Base-by-base conservation (phyloP, 208 protist genomes). In the Crithidia fasciculata region DNA sequence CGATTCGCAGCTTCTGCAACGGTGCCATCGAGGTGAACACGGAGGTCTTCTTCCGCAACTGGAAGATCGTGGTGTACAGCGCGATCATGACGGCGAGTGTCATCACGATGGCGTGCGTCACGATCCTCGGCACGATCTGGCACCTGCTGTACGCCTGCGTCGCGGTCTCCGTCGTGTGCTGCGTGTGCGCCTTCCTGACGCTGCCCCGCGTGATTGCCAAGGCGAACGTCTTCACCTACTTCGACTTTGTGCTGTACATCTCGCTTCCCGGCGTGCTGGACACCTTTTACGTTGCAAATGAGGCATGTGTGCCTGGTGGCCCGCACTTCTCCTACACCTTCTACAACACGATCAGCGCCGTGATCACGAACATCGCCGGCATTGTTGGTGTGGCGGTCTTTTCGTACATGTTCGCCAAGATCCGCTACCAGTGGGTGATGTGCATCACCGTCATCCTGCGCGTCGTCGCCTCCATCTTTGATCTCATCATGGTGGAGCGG, bases 401-500 rank as follows among this genome's bases (percentile, higher is more conserved):
- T 70, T 66, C 69, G 39, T 81, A 86, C 63, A 69, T 85, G 41
- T 90, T 91, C 71, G 63, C 75, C 9, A 78, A 81, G 39, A 71
- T 71, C 43, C 81, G 66, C 72, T 92, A 89, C 59, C 86, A 83
- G 5, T 43, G 87, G 8, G 79, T 78, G 19, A 87, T 94, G 63
- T 64, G 81, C 49, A 53, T 87, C 16, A 85, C 86, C 7, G 88
- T 76, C 8, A 39, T 80, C 8, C 50, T 89, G 9, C 65, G 76
- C n/a, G 68, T 87, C 19, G 12, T 86, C 2, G 84, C 75, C 43
- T 82, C 73, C 16, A 50, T 91, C 56, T 86, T 92, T 65, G 89
- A 94, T 62, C 64, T 94, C 54, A 80, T 90, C 67, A 89, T 94
- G 50, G 82, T 91, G 43, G 69, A 87, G 76, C 86, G 87, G 19